These are phyloP conservation scores for Sechiopsis laciniata DNA, from an alignment of 306 rosid genomes.

Conservation along the genomic window DNA sequence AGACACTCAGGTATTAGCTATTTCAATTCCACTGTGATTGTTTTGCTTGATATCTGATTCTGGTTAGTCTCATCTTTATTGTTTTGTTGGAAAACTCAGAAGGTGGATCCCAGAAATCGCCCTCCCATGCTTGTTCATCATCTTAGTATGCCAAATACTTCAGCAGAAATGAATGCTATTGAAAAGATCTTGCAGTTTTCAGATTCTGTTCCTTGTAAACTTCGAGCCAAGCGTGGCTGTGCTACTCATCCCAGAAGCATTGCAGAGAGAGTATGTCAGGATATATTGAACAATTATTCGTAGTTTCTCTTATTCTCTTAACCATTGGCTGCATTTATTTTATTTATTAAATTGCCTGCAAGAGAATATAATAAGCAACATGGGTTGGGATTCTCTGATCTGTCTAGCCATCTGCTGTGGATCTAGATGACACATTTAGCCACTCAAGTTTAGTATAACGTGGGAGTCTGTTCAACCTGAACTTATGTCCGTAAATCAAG, in stretches of 20 bases:
- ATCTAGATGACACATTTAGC: background rate
- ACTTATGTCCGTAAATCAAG: background rate
- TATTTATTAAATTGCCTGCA: background rate
- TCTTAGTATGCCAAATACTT: slow-evolving; percentile 79
- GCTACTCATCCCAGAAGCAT: slow-evolving; percentile 98
- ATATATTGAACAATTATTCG: background rate
- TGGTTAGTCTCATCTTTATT: background rate
- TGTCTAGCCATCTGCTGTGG: slow-evolving; percentile 4
- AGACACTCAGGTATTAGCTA: slow-evolving; percentile 48
- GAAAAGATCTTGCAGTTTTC: slow-evolving; percentile 74
- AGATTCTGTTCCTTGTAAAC: slow-evolving; percentile 87
- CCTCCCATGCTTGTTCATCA: slow-evolving; percentile 58
- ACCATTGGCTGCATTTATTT: background rate
- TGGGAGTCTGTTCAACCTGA: slow-evolving; percentile 1
- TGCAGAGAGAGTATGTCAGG: slow-evolving; percentile 75
- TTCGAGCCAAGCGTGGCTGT: slow-evolving; percentile 90
- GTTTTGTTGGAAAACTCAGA: slow-evolving; percentile 34
- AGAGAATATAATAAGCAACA: background rate
- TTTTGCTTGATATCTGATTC: slow-evolving; percentile 8
- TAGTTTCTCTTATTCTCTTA: background rate
- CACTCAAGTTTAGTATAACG: background rate
- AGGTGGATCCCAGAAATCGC: slow-evolving; percentile 38
- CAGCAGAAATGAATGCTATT: slow-evolving; percentile 82
- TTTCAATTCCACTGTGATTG: slow-evolving; percentile 8
- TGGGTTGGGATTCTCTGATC: slow-evolving; percentile 5